phyloP scores from a whole-genome alignment of 345 rosid genomes.

The Eutrema heterophyllum region DNA sequence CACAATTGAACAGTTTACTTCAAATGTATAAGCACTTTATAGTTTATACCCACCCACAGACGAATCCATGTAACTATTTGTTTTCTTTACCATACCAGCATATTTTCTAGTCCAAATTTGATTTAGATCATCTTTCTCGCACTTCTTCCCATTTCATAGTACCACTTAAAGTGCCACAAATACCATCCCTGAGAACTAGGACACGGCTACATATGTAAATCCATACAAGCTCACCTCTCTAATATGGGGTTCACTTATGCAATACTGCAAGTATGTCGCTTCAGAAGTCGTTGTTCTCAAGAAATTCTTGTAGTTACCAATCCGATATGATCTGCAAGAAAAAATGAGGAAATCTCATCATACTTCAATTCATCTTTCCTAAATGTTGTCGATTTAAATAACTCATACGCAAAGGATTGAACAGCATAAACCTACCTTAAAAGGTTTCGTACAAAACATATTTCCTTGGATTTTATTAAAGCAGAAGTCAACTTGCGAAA shows the following conservation, averaged over 20 bases:
- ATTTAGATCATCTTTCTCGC: neutral
- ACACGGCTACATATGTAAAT: neutral
- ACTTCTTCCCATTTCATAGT: neutral
- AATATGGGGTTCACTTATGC: constrained; percentile 59
- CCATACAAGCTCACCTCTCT: constrained; percentile 46
- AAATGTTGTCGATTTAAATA: neutral
- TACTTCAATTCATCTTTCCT: neutral
- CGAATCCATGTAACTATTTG: neutral
- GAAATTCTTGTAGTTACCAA: constrained; percentile 63
- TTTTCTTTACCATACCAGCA: neutral
- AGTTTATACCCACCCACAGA: neutral
- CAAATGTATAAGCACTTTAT: neutral
- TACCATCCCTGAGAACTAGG: neutral
- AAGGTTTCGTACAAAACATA: constrained; percentile 66
- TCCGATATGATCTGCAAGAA: constrained; percentile 49
- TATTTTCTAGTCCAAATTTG: neutral
- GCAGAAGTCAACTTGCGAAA: constrained; percentile 54
- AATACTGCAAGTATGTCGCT: constrained; percentile 78
- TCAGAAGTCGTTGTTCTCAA: constrained; percentile 50
- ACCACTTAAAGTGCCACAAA: neutral
- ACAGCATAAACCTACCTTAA: constrained; percentile 42
- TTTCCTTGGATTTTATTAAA: constrained; percentile 60
- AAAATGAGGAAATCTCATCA: neutral
- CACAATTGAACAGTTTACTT: neutral
- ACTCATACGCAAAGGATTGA: neutral